Conservation (phyloP, 176 grass and related monocot genomes). For the Musa beccarii region DNA sequence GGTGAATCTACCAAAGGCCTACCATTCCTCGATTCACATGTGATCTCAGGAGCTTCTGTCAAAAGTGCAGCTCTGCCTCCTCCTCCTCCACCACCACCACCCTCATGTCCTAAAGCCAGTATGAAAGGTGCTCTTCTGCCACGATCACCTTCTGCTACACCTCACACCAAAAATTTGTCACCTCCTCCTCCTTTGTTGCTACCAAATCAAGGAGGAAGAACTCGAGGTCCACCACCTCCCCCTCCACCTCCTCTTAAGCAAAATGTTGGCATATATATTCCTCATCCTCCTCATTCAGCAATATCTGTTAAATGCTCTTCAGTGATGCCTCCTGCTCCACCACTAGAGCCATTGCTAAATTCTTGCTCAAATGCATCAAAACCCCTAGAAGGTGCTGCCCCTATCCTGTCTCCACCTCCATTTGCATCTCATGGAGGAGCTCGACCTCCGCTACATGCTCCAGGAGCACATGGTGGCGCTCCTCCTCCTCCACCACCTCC, state of each 20-base stretch:
- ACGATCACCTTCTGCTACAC: slow-evolving; percentile 23
- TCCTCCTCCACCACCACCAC: slow-evolving; percentile 20
- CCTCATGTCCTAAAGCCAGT: neutral
- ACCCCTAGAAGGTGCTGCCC: too few species aligned
- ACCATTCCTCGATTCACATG: too few species aligned
- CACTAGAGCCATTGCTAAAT: neutral
- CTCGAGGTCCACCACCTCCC: slow-evolving; percentile 24
- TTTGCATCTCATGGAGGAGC: slow-evolving; percentile 43
- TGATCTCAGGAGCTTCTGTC: too few species aligned
- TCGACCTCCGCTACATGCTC: slow-evolving; percentile 57
- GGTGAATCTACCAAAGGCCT: too few species aligned
- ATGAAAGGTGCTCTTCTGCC: neutral
- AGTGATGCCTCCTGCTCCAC: neutral
- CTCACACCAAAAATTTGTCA: neutral
- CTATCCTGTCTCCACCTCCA: slow-evolving; percentile 29
- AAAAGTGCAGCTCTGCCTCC: slow-evolving; percentile 15
- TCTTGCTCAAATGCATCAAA: too few species aligned
- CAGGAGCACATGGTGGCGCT: slow-evolving; percentile 32
- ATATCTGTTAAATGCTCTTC: neutral
- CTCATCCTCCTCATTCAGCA: neutral
- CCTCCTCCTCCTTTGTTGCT: slow-evolving; percentile 19
- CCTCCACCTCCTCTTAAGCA: slow-evolving; percentile 13
- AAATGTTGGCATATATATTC: neutral
- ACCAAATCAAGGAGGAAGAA: neutral
- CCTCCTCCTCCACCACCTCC: slow-evolving; percentile 49